Evolutionary conservation across 768 basidiomycete genomes (phyloP), one percentile per base, ranked within the genome.

Genomic region (Suillus brevipes): DNA sequence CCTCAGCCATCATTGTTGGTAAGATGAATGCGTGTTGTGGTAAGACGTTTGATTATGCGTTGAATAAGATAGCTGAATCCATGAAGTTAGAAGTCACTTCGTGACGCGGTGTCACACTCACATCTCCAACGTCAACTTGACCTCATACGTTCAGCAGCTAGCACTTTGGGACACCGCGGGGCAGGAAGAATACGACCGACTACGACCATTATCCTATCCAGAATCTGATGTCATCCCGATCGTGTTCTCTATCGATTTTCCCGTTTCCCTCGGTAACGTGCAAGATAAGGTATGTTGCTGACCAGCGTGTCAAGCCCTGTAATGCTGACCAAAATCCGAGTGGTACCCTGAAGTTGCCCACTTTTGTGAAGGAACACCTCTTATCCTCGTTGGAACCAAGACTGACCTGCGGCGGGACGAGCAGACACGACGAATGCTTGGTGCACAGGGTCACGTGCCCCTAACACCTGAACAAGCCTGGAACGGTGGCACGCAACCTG

Each of bases 161-260:
- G 97, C 97, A n/a, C 83, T 99, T 20, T 99, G 97, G 95, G 95
- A 98, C 78, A 98, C 95, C 1, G 95, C 95, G 1, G 95, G 95
- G 34, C 95, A 97, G 76, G 95, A 98, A 78, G 95, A 31, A 31
- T 45, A 93, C 95, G 78, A 97, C 93, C 52, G 88, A 90, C 77
- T 91, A 63, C 84, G 92, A 69, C 92, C 92, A 23, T 82, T 95
- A 67, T 91, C 89, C 75, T 94, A 95, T 70, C 92, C 93, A 23
- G 92, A 95, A 77, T 91, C 89, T 82, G 86, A 94, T 73, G 92
- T 94, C 65, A 94, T 97, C 71, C 89, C 97, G 70, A 92, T 97
- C 70, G 94, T 96, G 36, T 97, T 97, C 81, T 94, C 93, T 13
- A 82, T 96, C 75, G 94, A 97, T 81, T 96, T 95, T 72, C 95